These are phyloP conservation scores for Daldinia eschscholtzii DNA, from an alignment of 2,329 filamentous ascomycete species.

Conservation along the genomic window DNA sequence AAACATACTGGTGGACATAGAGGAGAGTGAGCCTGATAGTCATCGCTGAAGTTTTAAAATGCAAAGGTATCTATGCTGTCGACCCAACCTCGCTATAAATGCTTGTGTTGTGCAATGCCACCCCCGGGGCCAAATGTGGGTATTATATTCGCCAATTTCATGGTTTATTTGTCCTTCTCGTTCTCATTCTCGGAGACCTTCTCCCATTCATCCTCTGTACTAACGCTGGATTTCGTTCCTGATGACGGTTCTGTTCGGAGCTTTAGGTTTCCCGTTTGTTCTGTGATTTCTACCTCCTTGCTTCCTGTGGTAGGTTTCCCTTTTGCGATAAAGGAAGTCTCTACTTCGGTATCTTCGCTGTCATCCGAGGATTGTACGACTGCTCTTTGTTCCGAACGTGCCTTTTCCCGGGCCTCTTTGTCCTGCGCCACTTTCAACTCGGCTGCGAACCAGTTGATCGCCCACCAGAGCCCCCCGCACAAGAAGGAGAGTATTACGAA, in stretches of 20 bases:
- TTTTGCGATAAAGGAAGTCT: slow-evolving; percentile 51
- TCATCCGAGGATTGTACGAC: slow-evolving; percentile 56
- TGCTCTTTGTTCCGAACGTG: slow-evolving; percentile 54
- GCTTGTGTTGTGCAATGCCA: slow-evolving; percentile 31
- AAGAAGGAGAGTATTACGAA: slow-evolving; percentile 85
- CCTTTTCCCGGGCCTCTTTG: slow-evolving; percentile 58
- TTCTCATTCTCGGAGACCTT: slow-evolving; percentile 83
- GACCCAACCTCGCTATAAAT: slow-evolving; percentile 37
- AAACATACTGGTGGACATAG: slow-evolving; percentile 9
- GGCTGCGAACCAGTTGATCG: slow-evolving; percentile 95
- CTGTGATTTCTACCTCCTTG: slow-evolving; percentile 60
- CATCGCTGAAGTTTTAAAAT: slow-evolving; percentile 32
- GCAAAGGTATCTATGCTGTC: slow-evolving; percentile 35
- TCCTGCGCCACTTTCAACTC: slow-evolving; percentile 68
- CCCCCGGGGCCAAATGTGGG: slow-evolving; percentile 1
- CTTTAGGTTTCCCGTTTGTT: slow-evolving; percentile 63
- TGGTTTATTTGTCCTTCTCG: slow-evolving; percentile 66
- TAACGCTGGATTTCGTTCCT: slow-evolving; percentile 69
- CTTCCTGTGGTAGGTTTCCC: slow-evolving; percentile 51
- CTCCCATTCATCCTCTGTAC: slow-evolving; percentile 98
- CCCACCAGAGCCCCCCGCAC: slow-evolving; percentile 86
- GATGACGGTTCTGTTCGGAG: slow-evolving; percentile 56
- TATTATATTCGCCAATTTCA: slow-evolving; percentile 10
- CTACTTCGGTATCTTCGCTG: slow-evolving; percentile 67
- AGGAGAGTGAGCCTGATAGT: slow-evolving; percentile 11